Evolutionary conservation across 208 protist species (phyloP), one percentile per base, ranked within the genome.

Genomic region (Crithidia bombi): DNA sequence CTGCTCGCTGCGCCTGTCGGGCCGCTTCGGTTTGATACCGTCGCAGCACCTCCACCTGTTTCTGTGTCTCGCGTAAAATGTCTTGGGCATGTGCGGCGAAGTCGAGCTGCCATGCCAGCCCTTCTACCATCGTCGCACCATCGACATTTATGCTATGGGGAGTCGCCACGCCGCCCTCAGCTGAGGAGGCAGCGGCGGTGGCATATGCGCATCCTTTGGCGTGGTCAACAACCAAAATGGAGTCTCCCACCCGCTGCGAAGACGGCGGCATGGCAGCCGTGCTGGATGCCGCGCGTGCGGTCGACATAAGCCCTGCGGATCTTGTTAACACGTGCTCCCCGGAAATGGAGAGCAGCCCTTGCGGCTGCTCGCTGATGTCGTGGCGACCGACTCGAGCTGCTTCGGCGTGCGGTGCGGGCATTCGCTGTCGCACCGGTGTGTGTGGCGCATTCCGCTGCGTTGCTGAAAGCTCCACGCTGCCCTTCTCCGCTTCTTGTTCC

Each of bases 41-140:
- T 12, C 63, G 70, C 35, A 76, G 32, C 7, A 65, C 70, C 23
- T 59, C 55, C 12, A 76, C 55, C 38, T 76, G 70, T 44, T 69
- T 51, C 17, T 58, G 63, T 0, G 70, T 70, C 7, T 76, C 70
- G 11, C 55, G 56, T 0, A 77, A 39, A 25, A 77, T 21, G n/a
- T 62, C n/a, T 33, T 65, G 43, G 21, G 71, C 64, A 38, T 70
- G 46, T 0, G 19, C 21, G 11, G 64, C 57, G 33, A 77, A 77
- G 39, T 17, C 38, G n/a, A 39, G 23, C 38, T 77, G 64, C 71
- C 71, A 77, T 23, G 41, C 46, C 28, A 30, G 5, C 5, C 69
- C 51, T 9, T 39, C 44, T 17, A 58, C 33, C 41, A 43, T 55
- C 0, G 6, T 21, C 4, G 33, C n/a, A 10, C n/a, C 46, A 28